These are phyloP conservation scores for Spongiforma sp. DNA, from an alignment of 1,284 basidiomycete genomes.

Conservation along the genomic window DNA sequence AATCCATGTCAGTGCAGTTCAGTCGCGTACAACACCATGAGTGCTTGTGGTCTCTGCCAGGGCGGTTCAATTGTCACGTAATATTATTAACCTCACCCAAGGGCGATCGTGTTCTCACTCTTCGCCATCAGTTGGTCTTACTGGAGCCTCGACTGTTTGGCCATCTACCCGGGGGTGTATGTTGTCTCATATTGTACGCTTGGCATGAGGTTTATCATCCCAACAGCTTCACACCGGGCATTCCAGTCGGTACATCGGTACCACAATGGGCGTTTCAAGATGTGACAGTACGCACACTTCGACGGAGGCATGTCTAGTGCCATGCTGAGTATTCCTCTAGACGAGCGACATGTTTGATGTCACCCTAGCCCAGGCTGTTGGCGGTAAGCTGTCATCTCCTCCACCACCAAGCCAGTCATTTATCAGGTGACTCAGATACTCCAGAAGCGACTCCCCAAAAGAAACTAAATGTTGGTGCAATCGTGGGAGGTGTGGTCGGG, in stretches of 20 bases:
- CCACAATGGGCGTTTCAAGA: slow-evolving; percentile 40
- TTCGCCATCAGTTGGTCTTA: slow-evolving; percentile 30
- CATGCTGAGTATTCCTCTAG: slow-evolving; percentile 19
- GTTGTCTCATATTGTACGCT: slow-evolving; percentile 2
- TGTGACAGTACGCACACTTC: slow-evolving; percentile 29
- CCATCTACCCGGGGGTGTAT: slow-evolving; percentile 23
- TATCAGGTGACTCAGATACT: slow-evolving; percentile 22
- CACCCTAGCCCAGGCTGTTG: slow-evolving; percentile 24
- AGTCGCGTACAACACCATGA: slow-evolving; percentile 37
- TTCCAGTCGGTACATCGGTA: slow-evolving; percentile 35
- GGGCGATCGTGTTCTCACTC: background rate
- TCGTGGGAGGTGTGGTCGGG: slow-evolving; percentile 46
- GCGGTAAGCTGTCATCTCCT: slow-evolving; percentile 26
- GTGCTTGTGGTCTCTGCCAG: slow-evolving; percentile 42
- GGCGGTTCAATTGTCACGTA: slow-evolving; percentile 24
- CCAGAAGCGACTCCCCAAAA: slow-evolving; percentile 38
- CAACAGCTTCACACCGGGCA: slow-evolving; percentile 23
- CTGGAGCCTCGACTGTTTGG: slow-evolving; percentile 34
- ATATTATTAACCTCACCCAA: background rate
- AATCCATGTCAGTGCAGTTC: slow-evolving; percentile 39
- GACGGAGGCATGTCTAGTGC: background rate
- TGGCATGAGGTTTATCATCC: slow-evolving; percentile 7
- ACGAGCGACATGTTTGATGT: slow-evolving; percentile 21
- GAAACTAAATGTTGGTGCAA: slow-evolving; percentile 25
- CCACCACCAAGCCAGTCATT: background rate